Conservation (phyloP, 2,329 filamentous ascomycete species). For the Bipolaris oryzae region DNA sequence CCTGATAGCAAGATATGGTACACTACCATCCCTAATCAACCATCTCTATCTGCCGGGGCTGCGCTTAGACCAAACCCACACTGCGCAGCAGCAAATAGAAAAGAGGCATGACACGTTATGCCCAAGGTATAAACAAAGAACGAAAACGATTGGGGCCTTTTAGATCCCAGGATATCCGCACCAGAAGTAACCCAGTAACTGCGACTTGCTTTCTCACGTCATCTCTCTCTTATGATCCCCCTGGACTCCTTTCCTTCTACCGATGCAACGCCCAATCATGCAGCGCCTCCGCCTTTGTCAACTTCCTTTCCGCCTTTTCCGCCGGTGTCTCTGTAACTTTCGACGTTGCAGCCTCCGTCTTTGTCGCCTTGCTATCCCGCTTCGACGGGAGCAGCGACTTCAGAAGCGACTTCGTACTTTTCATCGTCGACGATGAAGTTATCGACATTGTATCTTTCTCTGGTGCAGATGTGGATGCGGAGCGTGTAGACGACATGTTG, state of each 20-base stretch:
- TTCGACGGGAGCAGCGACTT: slow-evolving; percentile 28
- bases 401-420: slow-evolving; percentile 32
- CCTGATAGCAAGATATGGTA: too few species aligned
- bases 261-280: slow-evolving; percentile 20
- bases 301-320: slow-evolving; percentile 19
- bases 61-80: too few species aligned
- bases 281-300: slow-evolving; percentile 26
- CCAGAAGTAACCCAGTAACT: background rate
- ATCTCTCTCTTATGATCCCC: background rate
- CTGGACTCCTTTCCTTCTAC: background rate
- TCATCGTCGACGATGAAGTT: slow-evolving; percentile 31
- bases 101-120: too few species aligned
- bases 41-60: too few species aligned
- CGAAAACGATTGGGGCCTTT: too few species aligned
- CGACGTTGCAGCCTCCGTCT: slow-evolving; percentile 3
- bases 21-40: too few species aligned
- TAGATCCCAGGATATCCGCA: too few species aligned
- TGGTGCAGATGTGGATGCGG: background rate
- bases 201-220: background rate
- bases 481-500: background rate
- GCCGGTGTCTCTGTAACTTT: slow-evolving; percentile 10
- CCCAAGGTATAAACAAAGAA: too few species aligned
- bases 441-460: slow-evolving; percentile 26
- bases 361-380: background rate
- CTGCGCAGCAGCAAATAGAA: too few species aligned